Base-by-base conservation (phyloP, 2,329 filamentous ascomycete genomes). In the Ophiostoma piceae region DNA sequence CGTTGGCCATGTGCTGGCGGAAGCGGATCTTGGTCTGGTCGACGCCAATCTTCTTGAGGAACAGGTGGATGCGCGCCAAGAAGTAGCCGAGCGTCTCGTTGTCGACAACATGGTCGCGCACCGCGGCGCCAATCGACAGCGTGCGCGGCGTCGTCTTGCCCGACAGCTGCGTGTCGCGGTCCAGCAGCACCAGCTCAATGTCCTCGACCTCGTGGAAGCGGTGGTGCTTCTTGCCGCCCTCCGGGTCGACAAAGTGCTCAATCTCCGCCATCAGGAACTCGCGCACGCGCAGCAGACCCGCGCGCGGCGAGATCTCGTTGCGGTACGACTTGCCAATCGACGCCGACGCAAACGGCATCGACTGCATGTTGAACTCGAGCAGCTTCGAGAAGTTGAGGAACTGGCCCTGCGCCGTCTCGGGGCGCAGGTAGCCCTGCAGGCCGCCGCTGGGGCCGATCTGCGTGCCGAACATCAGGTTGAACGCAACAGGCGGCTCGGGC, bases 261-360 rank as follows among this genome's bases (percentile, higher is more conserved):
- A 99, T 97, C 82, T 99, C 95, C 32, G 94, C 95, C 95, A 99
- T 98, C 76, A 97, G 82, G 82, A 99, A 98, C 80, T 99, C 95
- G 76, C 95, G 92, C 62, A 99, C 95, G 75, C 95, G 91, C 71
- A 99, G 82, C 57, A 99, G 88, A 81, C 95, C 95, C 73, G 92
- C 88, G 70, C 95, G 88, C 11, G 95, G 95, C 0, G 95, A 97
- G 75, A 99, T 97, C 78, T 99, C 95, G 79, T 99, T 99, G 76
- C 95, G 89, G 86, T 97, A 98, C 1, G 94, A 97, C 82, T 97
- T 97, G 80, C 95, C 95, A 78, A 99, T 96, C 54, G 92, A 96
- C 66, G 95, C 95, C 67, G 94, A 98, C 16, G 95, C 95, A 77
- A 99, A 98, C 35, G 95, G 95, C 91, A 99, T 97, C 75, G 89